A percentile compares a stretch with the other conserved stretches of the same genome.
These are phyloP conservation scores for Fraxinus angustifolia DNA, from an alignment of 305 asterid genomes.

Conservation along the genomic window DNA sequence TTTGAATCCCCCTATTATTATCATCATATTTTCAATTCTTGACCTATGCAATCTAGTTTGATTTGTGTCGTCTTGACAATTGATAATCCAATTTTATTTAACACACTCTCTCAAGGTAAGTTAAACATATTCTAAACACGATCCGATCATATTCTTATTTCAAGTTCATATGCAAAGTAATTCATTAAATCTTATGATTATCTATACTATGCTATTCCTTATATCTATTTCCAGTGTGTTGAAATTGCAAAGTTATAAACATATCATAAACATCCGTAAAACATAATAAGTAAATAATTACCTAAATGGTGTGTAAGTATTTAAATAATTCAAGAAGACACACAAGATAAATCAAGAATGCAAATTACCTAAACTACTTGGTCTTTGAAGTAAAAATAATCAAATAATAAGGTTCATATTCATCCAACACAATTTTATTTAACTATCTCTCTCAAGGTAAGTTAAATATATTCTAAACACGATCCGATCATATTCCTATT, in stretches of 20 bases:
- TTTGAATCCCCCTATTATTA: neutral
- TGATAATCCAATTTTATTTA: neutral
- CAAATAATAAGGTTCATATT: neutral
- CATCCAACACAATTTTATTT: neutral
- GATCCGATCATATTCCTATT: neutral
- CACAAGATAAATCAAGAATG: neutral
- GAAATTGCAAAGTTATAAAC: neutral
- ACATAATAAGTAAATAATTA: too few relatives aligned
- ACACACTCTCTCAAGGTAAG: neutral
- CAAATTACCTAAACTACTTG: neutral
- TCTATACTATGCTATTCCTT: neutral
- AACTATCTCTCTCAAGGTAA: neutral
- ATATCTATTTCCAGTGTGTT: too few relatives aligned
- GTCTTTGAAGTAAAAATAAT: neutral
- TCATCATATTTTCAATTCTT: neutral
- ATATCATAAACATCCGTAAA: neutral
- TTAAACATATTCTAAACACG: neutral
- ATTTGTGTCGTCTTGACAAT: neutral
- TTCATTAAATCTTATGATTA: neutral
- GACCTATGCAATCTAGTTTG: neutral
- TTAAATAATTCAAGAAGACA: neutral
- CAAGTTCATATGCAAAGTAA: neutral
- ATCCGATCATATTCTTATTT: neutral
- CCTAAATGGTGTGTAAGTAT: neutral
- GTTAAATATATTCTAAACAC: neutral